Evolutionary conservation across 805 yeast genomes (phyloP).

Genomic region (Pichia paraexigua): DNA sequence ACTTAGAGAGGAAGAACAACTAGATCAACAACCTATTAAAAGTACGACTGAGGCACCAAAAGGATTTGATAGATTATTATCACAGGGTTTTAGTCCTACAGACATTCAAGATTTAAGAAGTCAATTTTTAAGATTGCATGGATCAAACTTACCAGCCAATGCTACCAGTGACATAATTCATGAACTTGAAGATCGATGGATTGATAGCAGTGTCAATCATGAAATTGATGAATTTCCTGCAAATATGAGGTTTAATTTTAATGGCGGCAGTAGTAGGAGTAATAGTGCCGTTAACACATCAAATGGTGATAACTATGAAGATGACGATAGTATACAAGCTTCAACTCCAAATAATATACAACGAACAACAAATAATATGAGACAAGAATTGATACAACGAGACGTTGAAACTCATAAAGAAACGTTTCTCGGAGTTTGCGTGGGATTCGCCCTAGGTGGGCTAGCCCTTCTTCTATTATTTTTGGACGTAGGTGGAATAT

Average conservation of each 20-base stretch:
- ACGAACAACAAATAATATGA: neutral
- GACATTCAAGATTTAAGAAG: slow-evolving; percentile 65
- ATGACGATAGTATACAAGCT: neutral
- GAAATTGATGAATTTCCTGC: slow-evolving; percentile 41
- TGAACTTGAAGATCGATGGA: slow-evolving; percentile 81
- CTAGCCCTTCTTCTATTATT: slow-evolving; percentile 56
- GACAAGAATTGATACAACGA: slow-evolving; percentile 7
- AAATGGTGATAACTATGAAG: neutral
- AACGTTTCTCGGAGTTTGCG: slow-evolving; percentile 56
- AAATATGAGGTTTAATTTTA: slow-evolving; percentile 11
- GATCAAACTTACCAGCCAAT: slow-evolving; percentile 30
- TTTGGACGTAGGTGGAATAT: slow-evolving; percentile 46
- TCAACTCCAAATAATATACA: slow-evolving; percentile 5
- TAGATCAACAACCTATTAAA: slow-evolving; percentile 47
- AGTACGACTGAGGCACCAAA: slow-evolving; percentile 60
- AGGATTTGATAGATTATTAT: slow-evolving; percentile 78
- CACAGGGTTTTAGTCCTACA: slow-evolving; percentile 75
- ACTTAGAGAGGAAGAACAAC: slow-evolving; percentile 48
- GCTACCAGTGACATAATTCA: slow-evolving; percentile 46
- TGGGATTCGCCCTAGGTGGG: slow-evolving; percentile 74
- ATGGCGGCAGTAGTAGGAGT: neutral
- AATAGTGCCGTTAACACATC: neutral
- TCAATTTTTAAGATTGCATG: slow-evolving; percentile 69
- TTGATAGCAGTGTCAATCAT: slow-evolving; percentile 62
- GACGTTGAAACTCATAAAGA: slow-evolving; percentile 45